Base-by-base conservation (phyloP, 768 basidiomycete genomes). In the Plicaturopsis crispa region DNA sequence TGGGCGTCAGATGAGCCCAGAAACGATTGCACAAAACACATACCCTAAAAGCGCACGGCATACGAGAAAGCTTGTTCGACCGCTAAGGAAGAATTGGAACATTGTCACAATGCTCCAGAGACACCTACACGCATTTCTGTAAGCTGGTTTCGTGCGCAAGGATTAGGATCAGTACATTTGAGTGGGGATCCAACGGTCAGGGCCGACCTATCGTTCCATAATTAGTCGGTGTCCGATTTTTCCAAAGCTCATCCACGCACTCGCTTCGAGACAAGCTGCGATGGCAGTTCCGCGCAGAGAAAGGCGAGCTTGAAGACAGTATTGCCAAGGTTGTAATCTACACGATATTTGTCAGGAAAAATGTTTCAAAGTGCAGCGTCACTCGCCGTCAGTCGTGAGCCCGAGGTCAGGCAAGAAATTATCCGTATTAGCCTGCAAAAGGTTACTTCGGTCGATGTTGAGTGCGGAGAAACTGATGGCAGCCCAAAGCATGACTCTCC, bases 171-270 rank as follows among this genome's bases (percentile, higher is more conserved):
- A 42, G 37, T 67, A 70, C 59, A 78, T 73, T 51, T 78, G 75
- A 1, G 63, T 67, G 4, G 76, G 74, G 53, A 78, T 76, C 76
- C 74, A 80, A 18, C 72, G 67, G 52, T 81, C 78, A 3, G 78
- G 77, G 3, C 79, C 78, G 24, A 77, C 44, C 70, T 74, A 35
- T n/a, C n/a, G 13, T 11, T 17, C 24, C 8, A 6, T 26, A 6
- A 41, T 18, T 23, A 2, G 30, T 22, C 23, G 22, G 14, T 33
- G 8, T 12, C 8, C 22, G 32, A 12, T 31, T 19, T 31, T 14
- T 36, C 16, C 12, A 6, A 28, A 11, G 11, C 26, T 12, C 10
- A 12, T 8, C 16, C 2, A 51, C 64, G 32, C 31, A 78, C 67
- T 10, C 69, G 63, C 53, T 81, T 81, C 1, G 75, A 78, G 31